Evolutionary conservation across 192 early-diverging fungal species (phyloP), one percentile per base, ranked within the genome.

Genomic region (Geranomyces variabilis): DNA sequence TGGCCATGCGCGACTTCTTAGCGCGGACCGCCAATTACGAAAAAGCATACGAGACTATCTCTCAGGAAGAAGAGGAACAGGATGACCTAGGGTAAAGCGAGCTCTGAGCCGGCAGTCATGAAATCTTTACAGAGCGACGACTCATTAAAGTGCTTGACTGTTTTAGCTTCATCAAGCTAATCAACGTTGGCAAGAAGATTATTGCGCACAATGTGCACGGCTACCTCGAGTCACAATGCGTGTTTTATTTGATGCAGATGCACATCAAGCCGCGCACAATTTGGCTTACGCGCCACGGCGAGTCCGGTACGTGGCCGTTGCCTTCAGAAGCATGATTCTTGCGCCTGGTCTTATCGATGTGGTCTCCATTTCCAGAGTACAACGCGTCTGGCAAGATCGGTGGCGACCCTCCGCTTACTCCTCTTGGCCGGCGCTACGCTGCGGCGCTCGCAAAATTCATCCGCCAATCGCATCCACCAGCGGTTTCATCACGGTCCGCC

Each of bases 171-270:
- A 95, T 96, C 84, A 98, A 99, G 76, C 83, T 98, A 53, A 91
- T 96, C 66, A 93, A 99, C 80, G 95, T 97, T 8, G 97, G 97
- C 63, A 93, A 94, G 66, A 99, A 96, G 79, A 73, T 97, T 3
- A 93, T 96, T 76, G 93, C 96, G 17, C 86, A 95, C 81, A 94
- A 95, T 73, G 94, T 96, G 68, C 89, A 91, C 71, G 97, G 97
- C 53, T 99, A 95, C 75, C 78, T 99, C 46, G 83, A 89, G 34
- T 90, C 91, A 21, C 97, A 99, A 77, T 94, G 93, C 36, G 93
- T 99, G 56, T 98, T 99, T 75, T 99, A 97, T 74, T 77, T 99
- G 67, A 97, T 97, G 96, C 96, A 99, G 79, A 97, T 97, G 76
- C 93, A 98, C 73, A 88, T 96, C 33, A 67, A 77, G 77, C 77